These are phyloP conservation scores for Pseudogymnoascus sp. DNA, from an alignment of 2,329 filamentous ascomycete species.

Conservation along the genomic window DNA sequence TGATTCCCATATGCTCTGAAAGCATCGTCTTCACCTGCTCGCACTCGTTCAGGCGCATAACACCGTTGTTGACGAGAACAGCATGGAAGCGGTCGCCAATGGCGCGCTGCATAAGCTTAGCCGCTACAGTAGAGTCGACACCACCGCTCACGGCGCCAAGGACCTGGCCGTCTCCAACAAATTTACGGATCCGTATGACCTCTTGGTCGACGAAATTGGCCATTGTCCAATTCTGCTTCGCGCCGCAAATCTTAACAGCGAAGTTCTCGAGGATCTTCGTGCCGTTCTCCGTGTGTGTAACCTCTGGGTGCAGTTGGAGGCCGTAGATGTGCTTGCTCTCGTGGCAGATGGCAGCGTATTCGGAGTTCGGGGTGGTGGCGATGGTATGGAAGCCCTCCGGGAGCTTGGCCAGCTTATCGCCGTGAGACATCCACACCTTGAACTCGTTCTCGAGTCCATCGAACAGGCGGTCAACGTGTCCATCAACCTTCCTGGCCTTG, in stretches of 20 bases:
- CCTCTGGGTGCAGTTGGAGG: slow-evolving; percentile 86
- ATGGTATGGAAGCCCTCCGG: slow-evolving; percentile 68
- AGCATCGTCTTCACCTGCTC: slow-evolving; percentile 74
- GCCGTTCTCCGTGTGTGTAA: slow-evolving; percentile 66
- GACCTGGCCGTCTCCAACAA: slow-evolving; percentile 81
- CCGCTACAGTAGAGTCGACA: slow-evolving; percentile 83
- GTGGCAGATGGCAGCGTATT: slow-evolving; percentile 75
- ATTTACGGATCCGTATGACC: slow-evolving; percentile 68
- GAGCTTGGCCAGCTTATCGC: slow-evolving; percentile 72
- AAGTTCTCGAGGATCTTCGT: slow-evolving; percentile 74
- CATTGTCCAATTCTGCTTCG: slow-evolving; percentile 77
- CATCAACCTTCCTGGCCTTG: slow-evolving; percentile 48
- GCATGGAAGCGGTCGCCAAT: slow-evolving; percentile 78
- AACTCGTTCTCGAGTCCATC: slow-evolving; percentile 63
- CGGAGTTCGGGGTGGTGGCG: slow-evolving; percentile 67
- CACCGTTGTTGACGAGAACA: slow-evolving; percentile 76
- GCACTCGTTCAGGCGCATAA: slow-evolving; percentile 82
- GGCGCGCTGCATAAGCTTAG: slow-evolving; percentile 77
- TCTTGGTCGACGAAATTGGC: slow-evolving; percentile 73
- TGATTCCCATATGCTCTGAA: slow-evolving; percentile 73
- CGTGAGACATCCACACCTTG: slow-evolving; percentile 80
- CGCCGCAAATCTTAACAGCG: slow-evolving; percentile 72
- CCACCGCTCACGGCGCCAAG: slow-evolving; percentile 73
- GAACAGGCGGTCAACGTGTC: slow-evolving; percentile 73
- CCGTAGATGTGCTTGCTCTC: slow-evolving; percentile 55